A percentile compares a stretch with the other conserved stretches of the same genome.
These are phyloP conservation scores for Phytophthora brassicae DNA, from an alignment of 352 stramenopile species.

Conservation along the genomic window DNA sequence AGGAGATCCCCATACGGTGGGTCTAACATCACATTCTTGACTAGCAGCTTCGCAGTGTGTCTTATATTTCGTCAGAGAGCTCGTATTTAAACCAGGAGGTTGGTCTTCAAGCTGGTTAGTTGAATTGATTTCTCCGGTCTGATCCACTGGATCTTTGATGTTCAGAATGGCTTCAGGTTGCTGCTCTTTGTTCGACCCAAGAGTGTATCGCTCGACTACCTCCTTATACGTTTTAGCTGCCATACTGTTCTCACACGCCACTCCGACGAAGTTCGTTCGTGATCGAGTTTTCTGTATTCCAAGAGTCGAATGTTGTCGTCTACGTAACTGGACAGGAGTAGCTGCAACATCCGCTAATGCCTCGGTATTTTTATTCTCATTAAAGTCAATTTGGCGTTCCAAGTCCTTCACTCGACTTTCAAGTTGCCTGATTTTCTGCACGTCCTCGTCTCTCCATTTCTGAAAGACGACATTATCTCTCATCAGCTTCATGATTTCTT, in stretches of 20 bases:
- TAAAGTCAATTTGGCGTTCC: conserved; percentile 18
- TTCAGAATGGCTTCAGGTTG: neutral
- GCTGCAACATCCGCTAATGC: neutral
- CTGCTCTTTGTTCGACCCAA: conserved; percentile 24
- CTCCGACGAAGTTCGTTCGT: conserved; percentile 20
- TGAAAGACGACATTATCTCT: conserved; percentile 65
- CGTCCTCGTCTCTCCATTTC: conserved; percentile 62
- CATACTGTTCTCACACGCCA: neutral
- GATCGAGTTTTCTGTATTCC: conserved; percentile 27
- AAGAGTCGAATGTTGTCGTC: conserved; percentile 2
- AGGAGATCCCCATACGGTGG: neutral
- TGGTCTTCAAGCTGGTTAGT: conserved; percentile 20
- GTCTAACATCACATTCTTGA: neutral
- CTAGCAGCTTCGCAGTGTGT: neutral
- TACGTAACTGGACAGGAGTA: neutral
- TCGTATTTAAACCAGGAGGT: neutral
- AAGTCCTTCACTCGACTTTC: conserved; percentile 50
- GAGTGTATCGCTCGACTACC: conserved; percentile 42
- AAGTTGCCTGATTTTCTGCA: conserved; percentile 51
- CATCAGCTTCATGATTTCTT: conserved; percentile 52
- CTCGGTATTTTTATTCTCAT: neutral
- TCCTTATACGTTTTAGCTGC: conserved; percentile 35
- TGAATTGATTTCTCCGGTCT: neutral
- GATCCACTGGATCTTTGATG: conserved; percentile 3
- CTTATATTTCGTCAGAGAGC: neutral